phyloP scores from a whole-genome alignment of 371 early-diverging fungal genomes.

The Haplosporangium sp. region DNA sequence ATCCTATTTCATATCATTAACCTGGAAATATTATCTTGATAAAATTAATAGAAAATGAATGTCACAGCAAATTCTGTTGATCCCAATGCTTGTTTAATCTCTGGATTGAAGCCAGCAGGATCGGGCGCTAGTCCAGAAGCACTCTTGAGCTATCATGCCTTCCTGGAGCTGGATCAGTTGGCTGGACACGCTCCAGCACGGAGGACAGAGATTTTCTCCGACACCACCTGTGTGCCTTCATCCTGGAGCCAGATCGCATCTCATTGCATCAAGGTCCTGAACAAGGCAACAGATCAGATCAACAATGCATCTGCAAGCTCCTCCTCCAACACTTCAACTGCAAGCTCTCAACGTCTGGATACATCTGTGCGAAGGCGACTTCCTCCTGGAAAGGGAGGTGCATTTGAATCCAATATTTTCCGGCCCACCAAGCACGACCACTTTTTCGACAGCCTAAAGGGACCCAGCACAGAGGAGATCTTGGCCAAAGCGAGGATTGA shows the following conservation, averaged over 20 bases:
- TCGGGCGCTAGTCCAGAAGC: conserved; percentile 11
- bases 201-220: conserved; percentile 56
- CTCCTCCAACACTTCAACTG: conserved; percentile 4
- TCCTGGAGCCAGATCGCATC: conserved; percentile 62
- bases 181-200: conserved; percentile 47
- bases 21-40: not conserved
- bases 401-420: conserved; percentile 45
- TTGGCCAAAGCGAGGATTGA: conserved; percentile 22
- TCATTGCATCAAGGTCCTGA: conserved; percentile 57
- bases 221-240: conserved; percentile 54
- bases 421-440: conserved; percentile 30
- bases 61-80: conserved; percentile 43
- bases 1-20: not conserved
- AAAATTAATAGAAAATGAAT: conserved; percentile 42
- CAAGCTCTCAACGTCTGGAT: conserved; percentile 5
- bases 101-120: conserved; percentile 53
- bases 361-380: conserved; percentile 27
- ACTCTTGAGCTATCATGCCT: conserved; percentile 54
- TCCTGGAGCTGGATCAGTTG: conserved; percentile 60
- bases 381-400: conserved; percentile 39
- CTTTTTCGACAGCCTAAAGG: conserved; percentile 45
- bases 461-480: conserved; percentile 48
- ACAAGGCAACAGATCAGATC: conserved; percentile 27
- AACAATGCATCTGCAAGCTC: conserved; percentile 18
- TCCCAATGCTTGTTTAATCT: conserved; percentile 53